Base-by-base conservation (phyloP, 129 eudicot genomes). In the Flaveria robusta region DNA sequence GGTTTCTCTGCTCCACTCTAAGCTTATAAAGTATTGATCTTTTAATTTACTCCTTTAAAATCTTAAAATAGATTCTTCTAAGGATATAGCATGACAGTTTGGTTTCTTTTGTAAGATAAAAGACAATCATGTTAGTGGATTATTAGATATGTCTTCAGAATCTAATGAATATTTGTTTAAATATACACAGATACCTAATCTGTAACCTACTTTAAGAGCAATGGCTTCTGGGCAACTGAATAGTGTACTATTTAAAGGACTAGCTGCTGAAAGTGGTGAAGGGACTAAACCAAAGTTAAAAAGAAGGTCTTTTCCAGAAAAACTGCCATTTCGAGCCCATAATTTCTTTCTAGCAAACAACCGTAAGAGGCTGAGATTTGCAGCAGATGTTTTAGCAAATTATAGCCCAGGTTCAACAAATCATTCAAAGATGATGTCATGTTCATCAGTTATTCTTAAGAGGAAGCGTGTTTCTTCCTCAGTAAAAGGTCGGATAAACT, bases 171-270 rank as follows among this genome's bases (percentile, higher is more conserved):
- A 20, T 42, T 72, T 67, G n/a, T 54, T 67, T 43, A 19, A 55
- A 27, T 79, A 72, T 79, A 27, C 49, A 18, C 79, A 80, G 83
- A 74, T 80, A 80, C 79, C 70, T 80, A 79, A n/a, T 52, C 37
- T 51, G 68, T 74, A 78, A 78, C 34, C 64, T 62, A 62, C 19
- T 70, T n/a, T 59, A 83, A 72, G 55, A 19, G 24, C 62, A 41
- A 86, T 84, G 91, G 80, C 85, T 56, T 75, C 74, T 66, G 83
- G 85, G 52, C 86, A 87, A 77, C 82, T 91, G 76, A 79, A 58
- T 73, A 79, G 79, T 70, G 81, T 79, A 39, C 63, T 83, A 59
- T 71, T 71, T 51, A 51, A 80, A 51, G 84, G 81, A 49, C 37
- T 84, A 73, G 55, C 74, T 66, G 66, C 51, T 14, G 69, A 42